Percentiles rank a stretch among this genome's conserved stretches.
phyloP scores from a whole-genome alignment of 164 flowering plant genomes.

The Houttuynia cordata region DNA sequence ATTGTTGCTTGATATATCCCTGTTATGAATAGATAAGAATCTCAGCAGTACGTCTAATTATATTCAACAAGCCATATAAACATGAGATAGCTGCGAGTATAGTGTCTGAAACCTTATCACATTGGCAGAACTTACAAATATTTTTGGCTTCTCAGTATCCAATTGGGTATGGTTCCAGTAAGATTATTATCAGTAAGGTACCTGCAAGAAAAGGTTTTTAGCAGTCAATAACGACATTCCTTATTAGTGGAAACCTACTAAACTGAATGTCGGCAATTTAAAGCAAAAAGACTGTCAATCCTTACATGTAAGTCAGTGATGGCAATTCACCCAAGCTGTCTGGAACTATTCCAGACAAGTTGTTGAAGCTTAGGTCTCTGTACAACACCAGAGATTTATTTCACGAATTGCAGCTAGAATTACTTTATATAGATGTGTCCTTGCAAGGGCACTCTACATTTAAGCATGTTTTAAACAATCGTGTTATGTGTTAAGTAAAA shows the following conservation, averaged over 20 bases:
- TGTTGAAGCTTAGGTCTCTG: conserved; percentile 1
- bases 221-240: neutral
- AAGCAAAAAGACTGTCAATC: neutral
- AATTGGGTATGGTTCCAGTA: neutral
- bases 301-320: neutral
- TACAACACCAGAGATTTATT: neutral
- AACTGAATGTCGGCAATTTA: neutral
- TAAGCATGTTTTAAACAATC: too few relatives aligned
- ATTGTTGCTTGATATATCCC: conserved; percentile 1
- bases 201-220: neutral
- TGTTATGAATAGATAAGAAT: neutral
- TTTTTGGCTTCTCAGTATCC: neutral
- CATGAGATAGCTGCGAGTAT: too few relatives aligned
- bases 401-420: neutral
- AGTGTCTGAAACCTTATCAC: too few relatives aligned
- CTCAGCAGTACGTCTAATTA: neutral
- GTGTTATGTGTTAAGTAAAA: neutral
- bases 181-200: neutral
- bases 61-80: neutral
- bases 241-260: neutral
- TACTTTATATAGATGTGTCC: too few relatives aligned
- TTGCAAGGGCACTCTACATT: neutral
- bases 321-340: neutral
- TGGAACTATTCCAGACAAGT: neutral
- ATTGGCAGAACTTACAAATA: neutral